Evolutionary conservation across 169 alveolate genomes (phyloP).

Genomic region (Toxoplasma gondii): DNA sequence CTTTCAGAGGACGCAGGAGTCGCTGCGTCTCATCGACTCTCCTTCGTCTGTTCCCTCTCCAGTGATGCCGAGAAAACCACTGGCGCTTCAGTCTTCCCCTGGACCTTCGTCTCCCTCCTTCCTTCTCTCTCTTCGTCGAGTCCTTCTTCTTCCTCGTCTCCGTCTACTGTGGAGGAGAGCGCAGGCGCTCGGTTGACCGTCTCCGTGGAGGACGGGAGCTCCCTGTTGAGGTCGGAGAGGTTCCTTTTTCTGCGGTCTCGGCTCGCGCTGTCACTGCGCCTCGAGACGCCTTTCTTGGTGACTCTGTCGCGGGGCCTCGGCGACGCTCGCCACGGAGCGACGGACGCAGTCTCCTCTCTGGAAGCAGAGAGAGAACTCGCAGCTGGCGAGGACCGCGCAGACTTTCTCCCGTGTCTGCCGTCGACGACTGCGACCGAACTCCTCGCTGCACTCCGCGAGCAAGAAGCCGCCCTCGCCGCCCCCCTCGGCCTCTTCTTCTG

Average conservation of each 20-base stretch:
- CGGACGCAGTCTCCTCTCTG: background rate
- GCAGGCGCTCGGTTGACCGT: background rate
- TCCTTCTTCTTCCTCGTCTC: background rate
- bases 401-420: background rate
- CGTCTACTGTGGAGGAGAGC: background rate
- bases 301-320: background rate
- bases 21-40: too few relatives aligned
- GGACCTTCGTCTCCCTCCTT: too few relatives aligned
- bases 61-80: too few relatives aligned
- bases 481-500: slow-evolving; percentile 16
- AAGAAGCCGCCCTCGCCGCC: background rate
- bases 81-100: too few relatives aligned
- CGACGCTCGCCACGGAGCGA: background rate
- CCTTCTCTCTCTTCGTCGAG: too few relatives aligned
- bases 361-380: background rate
- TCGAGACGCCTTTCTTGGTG: background rate
- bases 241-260: background rate
- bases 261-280: background rate
- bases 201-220: background rate
- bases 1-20: background rate
- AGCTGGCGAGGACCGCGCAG: background rate
- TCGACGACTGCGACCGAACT: background rate
- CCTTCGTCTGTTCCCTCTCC: too few relatives aligned
- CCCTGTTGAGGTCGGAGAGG: background rate
- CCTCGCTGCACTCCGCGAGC: background rate